These are phyloP conservation scores for Haplosporangium sp. DNA, from an alignment of 371 early-diverging fungal genomes.

Conservation along the genomic window DNA sequence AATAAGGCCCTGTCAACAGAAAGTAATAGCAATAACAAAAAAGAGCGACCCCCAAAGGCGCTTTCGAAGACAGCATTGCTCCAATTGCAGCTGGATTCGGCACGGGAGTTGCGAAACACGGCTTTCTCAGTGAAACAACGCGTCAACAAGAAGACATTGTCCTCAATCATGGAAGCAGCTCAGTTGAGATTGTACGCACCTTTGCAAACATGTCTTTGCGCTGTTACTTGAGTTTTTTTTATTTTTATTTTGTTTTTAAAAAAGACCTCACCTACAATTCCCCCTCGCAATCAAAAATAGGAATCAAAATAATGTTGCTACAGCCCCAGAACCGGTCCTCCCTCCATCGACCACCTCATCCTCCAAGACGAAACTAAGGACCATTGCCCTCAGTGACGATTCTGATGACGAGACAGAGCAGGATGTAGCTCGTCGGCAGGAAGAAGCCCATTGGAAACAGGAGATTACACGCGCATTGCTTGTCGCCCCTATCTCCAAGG, in stretches of 20 bases:
- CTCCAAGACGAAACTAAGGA: slow-evolving; percentile 11
- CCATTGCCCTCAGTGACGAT: slow-evolving; percentile 25
- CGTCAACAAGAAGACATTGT: slow-evolving; percentile 16
- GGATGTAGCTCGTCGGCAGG: slow-evolving; percentile 7
- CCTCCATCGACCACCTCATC: not conserved
- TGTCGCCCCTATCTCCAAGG: slow-evolving; percentile 15
- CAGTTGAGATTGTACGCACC: slow-evolving; percentile 28
- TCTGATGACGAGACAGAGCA: slow-evolving; percentile 40
- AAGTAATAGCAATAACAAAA: not conserved
- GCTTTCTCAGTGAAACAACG: slow-evolving; percentile 13
- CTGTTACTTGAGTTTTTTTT: too few relatives aligned
- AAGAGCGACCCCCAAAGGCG: slow-evolving; percentile 3
- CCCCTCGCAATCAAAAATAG: too few relatives aligned
- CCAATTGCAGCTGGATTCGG: slow-evolving; percentile 16
- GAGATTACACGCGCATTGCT: slow-evolving; percentile 16
- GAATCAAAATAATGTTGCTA: not conserved
- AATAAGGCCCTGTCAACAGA: not conserved
- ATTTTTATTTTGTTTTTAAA: too few relatives aligned
- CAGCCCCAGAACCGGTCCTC: too few relatives aligned
- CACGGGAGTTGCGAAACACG: slow-evolving; percentile 13
- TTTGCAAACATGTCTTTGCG: too few relatives aligned
- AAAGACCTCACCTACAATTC: too few relatives aligned
- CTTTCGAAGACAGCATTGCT: slow-evolving; percentile 13
- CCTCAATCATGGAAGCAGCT: slow-evolving; percentile 13
- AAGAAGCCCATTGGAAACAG: slow-evolving; percentile 26